These are phyloP conservation scores for Trifolium repens DNA, from an alignment of 306 rosid species.

Conservation along the genomic window DNA sequence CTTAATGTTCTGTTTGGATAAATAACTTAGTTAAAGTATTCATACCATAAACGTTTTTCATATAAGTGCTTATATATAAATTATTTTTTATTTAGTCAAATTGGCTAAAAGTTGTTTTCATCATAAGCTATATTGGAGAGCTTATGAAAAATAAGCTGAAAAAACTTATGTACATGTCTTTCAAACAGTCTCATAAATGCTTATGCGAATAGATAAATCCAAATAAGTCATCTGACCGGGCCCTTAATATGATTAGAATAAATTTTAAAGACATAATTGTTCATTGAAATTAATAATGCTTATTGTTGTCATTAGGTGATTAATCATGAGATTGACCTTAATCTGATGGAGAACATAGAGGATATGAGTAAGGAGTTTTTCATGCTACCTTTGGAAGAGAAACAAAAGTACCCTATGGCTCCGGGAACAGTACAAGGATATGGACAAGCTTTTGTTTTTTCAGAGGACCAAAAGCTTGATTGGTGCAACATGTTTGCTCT, in stretches of 20 bases:
- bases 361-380: conserved; percentile 72
- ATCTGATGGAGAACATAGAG: conserved; percentile 71
- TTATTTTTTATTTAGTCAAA: background rate
- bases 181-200: background rate
- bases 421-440: conserved; percentile 96
- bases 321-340: conserved; percentile 77
- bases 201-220: background rate
- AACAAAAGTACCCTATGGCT: conserved; percentile 82
- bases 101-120: background rate
- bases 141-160: background rate
- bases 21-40: too few relatives aligned
- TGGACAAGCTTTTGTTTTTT: conserved; percentile 96
- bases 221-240: background rate
- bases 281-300: conserved; percentile 38
- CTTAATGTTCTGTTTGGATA: background rate
- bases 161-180: background rate
- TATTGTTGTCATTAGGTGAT: conserved; percentile 55
- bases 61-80: background rate
- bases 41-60: too few relatives aligned
- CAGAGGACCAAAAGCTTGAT: conserved; percentile 93
- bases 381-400: conserved; percentile 88
- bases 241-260: background rate
- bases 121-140: background rate
- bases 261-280: background rate
- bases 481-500: conserved; percentile 99